Percentiles rank a stretch among this genome's conserved stretches.
Conservation (phyloP, 345 rosid genomes). For the Bretschneidera sinensis region DNA sequence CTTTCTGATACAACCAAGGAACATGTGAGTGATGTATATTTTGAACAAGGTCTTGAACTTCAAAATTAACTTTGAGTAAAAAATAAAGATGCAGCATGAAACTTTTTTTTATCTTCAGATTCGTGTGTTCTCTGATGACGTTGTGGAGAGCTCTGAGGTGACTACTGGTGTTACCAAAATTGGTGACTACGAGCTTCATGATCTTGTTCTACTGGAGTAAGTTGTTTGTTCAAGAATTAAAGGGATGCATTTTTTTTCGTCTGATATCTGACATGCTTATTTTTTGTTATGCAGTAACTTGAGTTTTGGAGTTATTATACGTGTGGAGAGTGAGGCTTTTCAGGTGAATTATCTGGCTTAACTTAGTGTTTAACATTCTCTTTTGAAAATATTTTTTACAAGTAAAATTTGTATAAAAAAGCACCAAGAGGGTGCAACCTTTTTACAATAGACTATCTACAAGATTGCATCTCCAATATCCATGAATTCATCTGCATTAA, state of each 20-base stretch:
- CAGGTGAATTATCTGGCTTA: conserved; percentile 38
- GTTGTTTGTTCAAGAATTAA: conserved; percentile 22
- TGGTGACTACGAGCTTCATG: conserved; percentile 94
- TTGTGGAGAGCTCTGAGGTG: conserved; percentile 96
- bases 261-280: conserved; percentile 17
- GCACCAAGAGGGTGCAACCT: too few relatives aligned
- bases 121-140: conserved; percentile 91
- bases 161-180: conserved; percentile 82
- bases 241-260: conserved; percentile 6
- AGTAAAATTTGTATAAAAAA: too few relatives aligned
- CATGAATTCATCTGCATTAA: too few relatives aligned
- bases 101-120: conserved; percentile 44
- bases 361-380: not conserved
- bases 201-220: conserved; percentile 91
- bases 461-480: too few relatives aligned
- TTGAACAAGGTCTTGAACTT: not conserved
- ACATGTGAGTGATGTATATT: conserved; percentile 48
- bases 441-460: too few relatives aligned
- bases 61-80: not conserved
- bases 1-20: conserved; percentile 91
- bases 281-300: conserved; percentile 52
- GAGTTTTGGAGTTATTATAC: conserved; percentile 90
- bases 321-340: conserved; percentile 95
- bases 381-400: too few relatives aligned
- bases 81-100: not conserved